A percentile compares a stretch with the other conserved stretches of the same genome.
Evolutionary conservation across 2,329 filamentous ascomycete genomes (phyloP).

Genomic region (Sporothrix euskadiensis): DNA sequence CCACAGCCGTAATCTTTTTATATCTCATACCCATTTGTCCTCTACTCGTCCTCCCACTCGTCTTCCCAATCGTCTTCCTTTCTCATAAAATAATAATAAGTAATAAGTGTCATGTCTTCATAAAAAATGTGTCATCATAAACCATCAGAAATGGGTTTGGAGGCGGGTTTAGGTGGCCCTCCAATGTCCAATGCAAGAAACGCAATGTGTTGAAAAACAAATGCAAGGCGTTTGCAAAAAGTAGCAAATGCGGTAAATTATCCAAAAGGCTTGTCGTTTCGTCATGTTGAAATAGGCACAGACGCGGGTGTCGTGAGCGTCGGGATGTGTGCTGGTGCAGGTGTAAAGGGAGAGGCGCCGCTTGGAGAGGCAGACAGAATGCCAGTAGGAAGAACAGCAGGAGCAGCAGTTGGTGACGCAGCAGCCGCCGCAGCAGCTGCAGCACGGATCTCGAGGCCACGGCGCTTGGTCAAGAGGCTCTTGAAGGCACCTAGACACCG

Average conservation of each 20-base stretch:
- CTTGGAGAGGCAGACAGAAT: not conserved
- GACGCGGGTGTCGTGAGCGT: constrained; percentile 3
- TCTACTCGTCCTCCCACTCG: not conserved
- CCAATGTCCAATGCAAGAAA: not conserved
- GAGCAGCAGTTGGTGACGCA: constrained; percentile 10
- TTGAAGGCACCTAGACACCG: constrained; percentile 90
- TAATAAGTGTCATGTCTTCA: constrained; percentile 10
- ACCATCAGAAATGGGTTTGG: not conserved
- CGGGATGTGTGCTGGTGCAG: not conserved
- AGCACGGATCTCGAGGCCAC: constrained; percentile 58
- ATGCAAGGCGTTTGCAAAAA: not conserved
- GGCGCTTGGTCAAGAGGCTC: constrained; percentile 72
- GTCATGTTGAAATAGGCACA: constrained; percentile 22
- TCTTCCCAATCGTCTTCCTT: not conserved
- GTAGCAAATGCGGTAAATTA: not conserved
- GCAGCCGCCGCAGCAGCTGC: constrained; percentile 38
- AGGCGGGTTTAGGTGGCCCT: not conserved
- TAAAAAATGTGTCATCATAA: constrained; percentile 22
- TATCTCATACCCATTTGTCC: not conserved
- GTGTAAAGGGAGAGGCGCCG: not conserved
- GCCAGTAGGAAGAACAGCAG: not conserved
- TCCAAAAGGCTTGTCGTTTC: constrained; percentile 13
- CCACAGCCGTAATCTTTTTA: not conserved
- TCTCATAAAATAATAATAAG: constrained; percentile 16
- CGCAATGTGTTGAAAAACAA: not conserved